phyloP scores from a whole-genome alignment of 2,329 filamentous ascomycete species.

The Colletotrichum coccodes region DNA sequence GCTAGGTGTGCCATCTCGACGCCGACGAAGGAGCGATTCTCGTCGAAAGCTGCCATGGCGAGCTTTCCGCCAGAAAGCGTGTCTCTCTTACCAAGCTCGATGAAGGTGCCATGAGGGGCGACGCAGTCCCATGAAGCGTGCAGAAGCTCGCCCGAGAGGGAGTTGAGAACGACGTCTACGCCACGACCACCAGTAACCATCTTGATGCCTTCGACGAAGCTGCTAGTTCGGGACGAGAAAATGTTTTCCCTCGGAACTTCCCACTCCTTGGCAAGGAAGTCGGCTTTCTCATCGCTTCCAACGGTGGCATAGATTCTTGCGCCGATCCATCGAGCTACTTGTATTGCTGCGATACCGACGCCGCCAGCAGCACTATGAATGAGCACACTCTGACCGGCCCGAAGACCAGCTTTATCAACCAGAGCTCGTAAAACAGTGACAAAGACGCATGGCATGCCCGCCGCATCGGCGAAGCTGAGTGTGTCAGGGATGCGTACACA shows the following conservation, averaged over 20 bases:
- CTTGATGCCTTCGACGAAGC: conserved; percentile 44
- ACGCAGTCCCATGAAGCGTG: conserved; percentile 56
- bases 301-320: conserved; percentile 47
- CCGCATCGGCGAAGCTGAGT: conserved; percentile 40
- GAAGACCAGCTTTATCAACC: conserved; percentile 33
- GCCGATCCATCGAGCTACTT: not conserved
- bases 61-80: conserved; percentile 51
- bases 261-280: not conserved
- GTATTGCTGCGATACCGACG: conserved; percentile 13
- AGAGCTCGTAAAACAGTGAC: conserved; percentile 40
- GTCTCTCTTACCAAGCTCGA: conserved; percentile 58
- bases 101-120: conserved; percentile 53
- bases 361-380: conserved; percentile 21
- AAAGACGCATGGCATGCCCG: conserved; percentile 42
- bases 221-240: conserved; percentile 41
- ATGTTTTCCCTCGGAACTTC: conserved; percentile 38
- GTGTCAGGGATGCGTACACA: conserved; percentile 39
- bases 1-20: conserved; percentile 44
- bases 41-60: conserved; percentile 55
- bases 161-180: conserved; percentile 53
- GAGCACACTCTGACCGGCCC: conserved; percentile 36
- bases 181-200: conserved; percentile 40
- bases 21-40: conserved; percentile 45
- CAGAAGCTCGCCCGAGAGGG: conserved; percentile 52
- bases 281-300: conserved; percentile 42